Base-by-base conservation (phyloP, 106 monocot species). In the Alisma plantagoaquatica region DNA sequence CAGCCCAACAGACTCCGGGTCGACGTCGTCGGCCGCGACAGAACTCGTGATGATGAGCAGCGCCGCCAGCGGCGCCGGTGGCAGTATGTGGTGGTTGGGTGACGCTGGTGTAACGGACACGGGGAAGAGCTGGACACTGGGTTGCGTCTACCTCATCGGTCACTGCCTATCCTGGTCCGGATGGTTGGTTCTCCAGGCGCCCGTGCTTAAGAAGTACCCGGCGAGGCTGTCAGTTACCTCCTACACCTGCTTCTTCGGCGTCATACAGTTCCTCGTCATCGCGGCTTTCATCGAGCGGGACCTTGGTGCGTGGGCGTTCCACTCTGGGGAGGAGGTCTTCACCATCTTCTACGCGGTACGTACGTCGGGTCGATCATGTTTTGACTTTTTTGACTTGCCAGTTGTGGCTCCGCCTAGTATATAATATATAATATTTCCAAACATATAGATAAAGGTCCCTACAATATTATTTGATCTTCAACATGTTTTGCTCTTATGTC, bases 111-210 rank as follows among this genome's bases (percentile, higher is more conserved):
- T 71, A 60, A 5, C n/a, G n/a, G 65, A 60, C 11, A 25, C 31
- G 17, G 68, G 54, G 49, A 87, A 87, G 72, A 94, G 62, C 69
- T 94, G 93, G 93, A 87, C 80, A 0, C 61, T 94, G 24, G 93
- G 93, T 3, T 94, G 93, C 53, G 1, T 94, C 3, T 94, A 77
- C 57, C 49, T 94, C 55, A 84, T 94, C 26, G 76, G 83, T 1
- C 93, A 94, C 77, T 94, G 93, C 72, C 72, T 87, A 18, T 87
- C 93, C 10, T 94, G 93, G 93, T 83, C 93, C 2, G 93, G 83
- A 9, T 94, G 93, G 93, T 73, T 94, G 11, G 93, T 94, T 19
- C 75, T 94, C 17, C 93, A 94, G 70, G 75, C 80, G 2, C 93
- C 93, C 9, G 74, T 94, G 57, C 63, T 94, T 46, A 87, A 87